Evolutionary conservation across 805 yeast genomes (phyloP).

Genomic region (Isabelozyma gotoi): DNA sequence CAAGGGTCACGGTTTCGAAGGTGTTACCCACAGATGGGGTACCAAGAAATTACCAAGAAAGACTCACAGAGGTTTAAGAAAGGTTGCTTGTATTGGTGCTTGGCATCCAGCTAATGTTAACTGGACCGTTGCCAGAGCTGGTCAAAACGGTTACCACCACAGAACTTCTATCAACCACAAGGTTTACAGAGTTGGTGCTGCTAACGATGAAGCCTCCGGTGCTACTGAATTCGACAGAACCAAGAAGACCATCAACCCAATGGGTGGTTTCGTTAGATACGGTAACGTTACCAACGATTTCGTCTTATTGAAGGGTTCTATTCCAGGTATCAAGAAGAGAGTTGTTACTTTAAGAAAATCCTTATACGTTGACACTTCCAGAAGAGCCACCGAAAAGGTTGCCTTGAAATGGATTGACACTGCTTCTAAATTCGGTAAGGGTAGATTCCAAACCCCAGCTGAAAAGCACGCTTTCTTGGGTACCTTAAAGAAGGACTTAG

Average conservation of each 20-base stretch:
- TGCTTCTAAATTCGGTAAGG: constrained; percentile 99
- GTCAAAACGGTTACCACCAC: constrained; percentile 99
- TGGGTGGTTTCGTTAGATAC: constrained; percentile 99
- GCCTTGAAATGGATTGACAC: constrained; percentile 99
- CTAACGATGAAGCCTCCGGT: constrained; percentile 90
- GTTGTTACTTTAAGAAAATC: constrained; percentile 98
- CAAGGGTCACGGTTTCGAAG: constrained; percentile 99
- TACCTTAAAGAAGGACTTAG: constrained; percentile 97
- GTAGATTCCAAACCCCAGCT: constrained; percentile 99
- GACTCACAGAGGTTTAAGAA: constrained; percentile 99
- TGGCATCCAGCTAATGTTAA: constrained; percentile 99
- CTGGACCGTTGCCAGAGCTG: constrained; percentile 99
- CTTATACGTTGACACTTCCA: constrained; percentile 94
- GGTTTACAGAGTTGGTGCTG: constrained; percentile 99
- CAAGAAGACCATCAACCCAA: constrained; percentile 98
- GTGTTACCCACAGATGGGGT: constrained; percentile 99
- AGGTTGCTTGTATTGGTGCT: constrained; percentile 99
- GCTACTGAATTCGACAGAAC: constrained; percentile 99
- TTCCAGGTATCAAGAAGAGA: constrained; percentile 99
- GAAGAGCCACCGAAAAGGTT: constrained; percentile 96
- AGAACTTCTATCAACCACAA: constrained; percentile 99
- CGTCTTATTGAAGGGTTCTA: constrained; percentile 96
- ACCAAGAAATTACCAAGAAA: constrained; percentile 99
- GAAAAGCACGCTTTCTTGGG: constrained; percentile 99
- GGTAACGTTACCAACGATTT: constrained; percentile 98